A percentile compares a stretch with the other conserved stretches of the same genome.
phyloP scores from a whole-genome alignment of 176 grass and related monocot species.

The Lolium rigidum region DNA sequence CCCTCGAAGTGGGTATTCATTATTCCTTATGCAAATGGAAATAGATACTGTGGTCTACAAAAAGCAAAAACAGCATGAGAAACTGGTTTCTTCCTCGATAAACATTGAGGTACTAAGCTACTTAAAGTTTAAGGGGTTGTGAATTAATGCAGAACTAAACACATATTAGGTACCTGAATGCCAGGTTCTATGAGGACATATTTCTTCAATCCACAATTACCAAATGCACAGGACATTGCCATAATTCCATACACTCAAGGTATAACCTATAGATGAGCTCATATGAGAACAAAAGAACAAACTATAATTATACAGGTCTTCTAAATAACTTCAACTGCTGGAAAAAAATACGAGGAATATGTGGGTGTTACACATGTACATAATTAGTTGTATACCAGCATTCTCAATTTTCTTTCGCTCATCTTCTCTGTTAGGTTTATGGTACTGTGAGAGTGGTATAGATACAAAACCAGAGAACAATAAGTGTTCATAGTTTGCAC shows the following conservation, averaged over 20 bases:
- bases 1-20: too few relatives aligned
- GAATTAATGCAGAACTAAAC: not conserved
- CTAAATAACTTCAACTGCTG: conserved; percentile 32
- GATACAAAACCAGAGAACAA: too few relatives aligned
- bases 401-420: too few relatives aligned
- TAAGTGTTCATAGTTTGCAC: too few relatives aligned
- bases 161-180: conserved; percentile 68
- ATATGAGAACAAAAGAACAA: conserved; percentile 26
- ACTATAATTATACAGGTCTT: conserved; percentile 6
- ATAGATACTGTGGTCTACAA: too few relatives aligned
- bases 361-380: not conserved
- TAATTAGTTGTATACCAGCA: not conserved
- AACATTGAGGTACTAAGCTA: not conserved
- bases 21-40: too few relatives aligned
- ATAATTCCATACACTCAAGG: conserved; percentile 82
- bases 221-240: conserved; percentile 94
- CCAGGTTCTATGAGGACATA: conserved; percentile 80
- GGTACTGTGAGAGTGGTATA: too few relatives aligned
- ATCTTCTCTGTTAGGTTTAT: too few relatives aligned
- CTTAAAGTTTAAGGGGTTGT: not conserved
- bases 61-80: too few relatives aligned
- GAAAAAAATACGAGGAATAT: conserved; percentile 1
- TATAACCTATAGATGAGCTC: conserved; percentile 56
- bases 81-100: not conserved
- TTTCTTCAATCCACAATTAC: conserved; percentile 63